phyloP scores from a whole-genome alignment of 257 asterid genomes.

The Gynochthodes officinalis region DNA sequence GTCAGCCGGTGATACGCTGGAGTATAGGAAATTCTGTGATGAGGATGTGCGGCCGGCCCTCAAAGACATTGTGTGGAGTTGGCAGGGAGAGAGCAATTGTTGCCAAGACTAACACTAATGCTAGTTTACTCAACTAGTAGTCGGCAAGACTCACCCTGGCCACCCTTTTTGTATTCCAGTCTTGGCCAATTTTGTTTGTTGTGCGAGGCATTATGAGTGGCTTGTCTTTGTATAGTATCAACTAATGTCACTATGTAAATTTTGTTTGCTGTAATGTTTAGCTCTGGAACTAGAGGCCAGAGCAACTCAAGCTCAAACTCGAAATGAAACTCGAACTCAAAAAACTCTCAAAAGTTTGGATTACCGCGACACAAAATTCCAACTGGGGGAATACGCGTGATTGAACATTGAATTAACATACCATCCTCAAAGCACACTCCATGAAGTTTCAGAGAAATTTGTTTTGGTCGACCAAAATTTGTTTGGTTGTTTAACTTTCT shows the following conservation, averaged over 20 bases:
- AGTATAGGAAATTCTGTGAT: conserved; percentile 67
- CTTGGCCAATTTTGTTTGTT: conserved; percentile 24
- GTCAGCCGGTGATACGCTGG: conserved; percentile 76
- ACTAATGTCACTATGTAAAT: neutral
- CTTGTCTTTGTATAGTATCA: neutral
- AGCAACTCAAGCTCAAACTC: neutral
- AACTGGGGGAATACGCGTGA: too few relatives aligned
- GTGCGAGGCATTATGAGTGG: neutral
- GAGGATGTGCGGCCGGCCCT: conserved; percentile 75
- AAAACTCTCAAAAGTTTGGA: too few relatives aligned
- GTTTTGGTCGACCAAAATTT: neutral
- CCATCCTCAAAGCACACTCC: too few relatives aligned
- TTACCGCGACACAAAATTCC: too few relatives aligned
- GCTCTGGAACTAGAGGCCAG: too few relatives aligned
- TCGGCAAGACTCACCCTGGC: neutral
- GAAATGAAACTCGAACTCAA: too few relatives aligned
- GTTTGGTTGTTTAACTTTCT: neutral
- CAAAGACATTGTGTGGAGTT: conserved; percentile 88
- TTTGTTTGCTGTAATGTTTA: neutral
- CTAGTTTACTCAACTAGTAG: neutral
- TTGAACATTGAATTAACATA: too few relatives aligned
- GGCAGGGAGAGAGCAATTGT: conserved; percentile 72
- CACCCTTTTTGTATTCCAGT: neutral
- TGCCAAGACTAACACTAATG: neutral
- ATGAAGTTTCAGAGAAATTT: neutral